Evolutionary conservation across 2,329 filamentous ascomycete species (phyloP).

Genomic region (Phyllosticta capitalensis): DNA sequence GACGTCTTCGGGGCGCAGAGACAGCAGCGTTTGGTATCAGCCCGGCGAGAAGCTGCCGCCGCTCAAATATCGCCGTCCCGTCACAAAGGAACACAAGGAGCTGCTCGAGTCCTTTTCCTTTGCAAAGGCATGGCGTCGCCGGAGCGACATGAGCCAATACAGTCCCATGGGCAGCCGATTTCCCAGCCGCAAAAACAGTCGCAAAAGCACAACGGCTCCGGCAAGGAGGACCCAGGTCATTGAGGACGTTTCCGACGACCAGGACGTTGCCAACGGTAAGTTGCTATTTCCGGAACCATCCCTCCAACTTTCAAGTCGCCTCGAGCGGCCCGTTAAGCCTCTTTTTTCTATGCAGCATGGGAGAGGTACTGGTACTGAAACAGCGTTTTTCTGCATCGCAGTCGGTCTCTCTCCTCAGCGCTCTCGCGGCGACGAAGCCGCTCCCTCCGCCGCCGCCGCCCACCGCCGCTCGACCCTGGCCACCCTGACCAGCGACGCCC

Average conservation of each 20-base stretch:
- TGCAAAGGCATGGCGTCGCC: constrained; percentile 37
- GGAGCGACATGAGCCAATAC: constrained; percentile 36
- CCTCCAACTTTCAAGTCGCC: constrained; percentile 23
- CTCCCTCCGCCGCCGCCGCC: not conserved
- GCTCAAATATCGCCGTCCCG: constrained; percentile 40
- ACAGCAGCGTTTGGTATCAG: constrained; percentile 38
- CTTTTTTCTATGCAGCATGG: not conserved
- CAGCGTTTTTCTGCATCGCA: not conserved
- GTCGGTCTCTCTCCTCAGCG: constrained; percentile 4
- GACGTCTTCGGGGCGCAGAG: constrained; percentile 26
- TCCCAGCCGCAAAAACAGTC: constrained; percentile 31
- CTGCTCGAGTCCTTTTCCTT: constrained; percentile 40
- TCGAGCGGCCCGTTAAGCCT: constrained; percentile 32
- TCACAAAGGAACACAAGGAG: constrained; percentile 42
- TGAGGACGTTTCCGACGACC: constrained; percentile 36
- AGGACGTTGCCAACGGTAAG: constrained; percentile 27
- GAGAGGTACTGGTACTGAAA: constrained; percentile 4
- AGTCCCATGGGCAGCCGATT: constrained; percentile 40
- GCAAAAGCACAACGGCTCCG: constrained; percentile 16
- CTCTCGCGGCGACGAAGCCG: not conserved
- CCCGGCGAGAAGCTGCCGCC: constrained; percentile 43
- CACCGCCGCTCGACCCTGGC: not conserved
- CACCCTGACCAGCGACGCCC: not conserved
- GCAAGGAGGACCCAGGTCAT: constrained; percentile 21
- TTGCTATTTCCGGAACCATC: constrained; percentile 4